A percentile compares a stretch with the other conserved stretches of the same genome.
Conservation (phyloP, 345 rosid species). For the Luvunga scandens region DNA sequence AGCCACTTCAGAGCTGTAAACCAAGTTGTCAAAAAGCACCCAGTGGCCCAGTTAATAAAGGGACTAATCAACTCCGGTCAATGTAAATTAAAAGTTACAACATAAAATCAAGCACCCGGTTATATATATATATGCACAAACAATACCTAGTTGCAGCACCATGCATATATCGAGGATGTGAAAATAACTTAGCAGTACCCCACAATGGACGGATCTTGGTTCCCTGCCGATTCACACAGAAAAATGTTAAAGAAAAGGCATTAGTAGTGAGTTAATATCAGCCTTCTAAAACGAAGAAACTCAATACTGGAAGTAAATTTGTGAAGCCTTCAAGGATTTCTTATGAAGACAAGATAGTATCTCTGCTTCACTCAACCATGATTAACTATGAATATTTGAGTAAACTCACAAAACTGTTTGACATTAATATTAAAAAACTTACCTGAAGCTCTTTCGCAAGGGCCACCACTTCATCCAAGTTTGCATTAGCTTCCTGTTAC, state of each 20-base stretch:
- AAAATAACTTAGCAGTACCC: slow-evolving; percentile 96
- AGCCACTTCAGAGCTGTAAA: slow-evolving; percentile 68
- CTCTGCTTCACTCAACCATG: background rate
- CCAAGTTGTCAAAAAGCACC: slow-evolving; percentile 1
- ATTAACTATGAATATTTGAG: background rate
- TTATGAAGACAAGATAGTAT: background rate
- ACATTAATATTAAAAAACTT: background rate
- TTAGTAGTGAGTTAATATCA: background rate
- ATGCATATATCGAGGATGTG: slow-evolving; percentile 98
- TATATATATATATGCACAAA: no score
- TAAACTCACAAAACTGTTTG: background rate
- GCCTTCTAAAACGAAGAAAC: background rate
- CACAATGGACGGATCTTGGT: slow-evolving; percentile 70
- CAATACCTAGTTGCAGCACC: slow-evolving; percentile 91
- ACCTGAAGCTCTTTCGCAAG: slow-evolving; percentile 94
- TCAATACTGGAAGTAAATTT: background rate
- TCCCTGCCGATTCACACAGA: slow-evolving; percentile 45
- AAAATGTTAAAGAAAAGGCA: background rate
- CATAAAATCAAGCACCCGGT: background rate
- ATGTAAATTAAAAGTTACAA: background rate
- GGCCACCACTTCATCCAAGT: slow-evolving; percentile 89
- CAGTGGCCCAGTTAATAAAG: background rate
- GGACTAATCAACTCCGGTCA: background rate
- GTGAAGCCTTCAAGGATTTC: background rate
- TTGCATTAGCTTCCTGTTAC: slow-evolving; percentile 72